These are phyloP conservation scores for Ophiocordyceps robertsii DNA, from an alignment of 2,329 filamentous ascomycete species.

Conservation along the genomic window DNA sequence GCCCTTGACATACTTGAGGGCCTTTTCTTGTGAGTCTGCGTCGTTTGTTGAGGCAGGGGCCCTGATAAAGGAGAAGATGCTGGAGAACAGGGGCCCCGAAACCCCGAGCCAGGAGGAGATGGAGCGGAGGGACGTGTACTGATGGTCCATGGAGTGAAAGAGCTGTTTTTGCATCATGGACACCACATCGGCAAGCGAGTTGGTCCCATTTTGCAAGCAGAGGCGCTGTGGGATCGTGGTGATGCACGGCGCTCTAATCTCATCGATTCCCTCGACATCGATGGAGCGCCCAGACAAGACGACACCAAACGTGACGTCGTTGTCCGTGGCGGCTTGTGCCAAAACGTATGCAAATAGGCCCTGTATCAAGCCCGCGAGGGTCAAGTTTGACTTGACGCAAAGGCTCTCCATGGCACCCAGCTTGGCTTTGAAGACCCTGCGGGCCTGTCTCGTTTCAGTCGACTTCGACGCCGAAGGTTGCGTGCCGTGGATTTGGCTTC, in stretches of 20 bases:
- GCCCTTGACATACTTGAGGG: background rate
- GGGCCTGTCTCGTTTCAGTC: background rate
- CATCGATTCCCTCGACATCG: constrained; percentile 13
- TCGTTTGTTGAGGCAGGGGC: background rate
- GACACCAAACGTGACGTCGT: constrained; percentile 3
- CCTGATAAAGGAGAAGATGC: background rate
- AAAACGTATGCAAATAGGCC: constrained; percentile 19
- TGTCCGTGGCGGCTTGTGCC: constrained; percentile 9
- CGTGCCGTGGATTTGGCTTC: background rate
- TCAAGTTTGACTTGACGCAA: constrained; percentile 5
- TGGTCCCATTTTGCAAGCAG: constrained; percentile 4
- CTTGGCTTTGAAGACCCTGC: background rate
- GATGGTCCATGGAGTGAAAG: background rate
- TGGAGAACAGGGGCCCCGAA: background rate
- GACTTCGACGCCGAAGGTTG: background rate
- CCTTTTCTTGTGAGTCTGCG: background rate
- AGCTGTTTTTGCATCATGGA: constrained; percentile 2
- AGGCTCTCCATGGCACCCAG: background rate
- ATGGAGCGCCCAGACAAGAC: constrained; percentile 4
- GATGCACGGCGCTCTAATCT: constrained; percentile 20
- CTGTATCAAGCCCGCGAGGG: constrained; percentile 16
- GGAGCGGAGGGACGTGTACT: background rate
- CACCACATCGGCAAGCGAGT: background rate
- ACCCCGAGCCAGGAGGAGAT: background rate
- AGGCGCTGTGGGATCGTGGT: constrained; percentile 22